Conservation (phyloP, 1,284 basidiomycete species). For the Melampsora larici-populina region DNA sequence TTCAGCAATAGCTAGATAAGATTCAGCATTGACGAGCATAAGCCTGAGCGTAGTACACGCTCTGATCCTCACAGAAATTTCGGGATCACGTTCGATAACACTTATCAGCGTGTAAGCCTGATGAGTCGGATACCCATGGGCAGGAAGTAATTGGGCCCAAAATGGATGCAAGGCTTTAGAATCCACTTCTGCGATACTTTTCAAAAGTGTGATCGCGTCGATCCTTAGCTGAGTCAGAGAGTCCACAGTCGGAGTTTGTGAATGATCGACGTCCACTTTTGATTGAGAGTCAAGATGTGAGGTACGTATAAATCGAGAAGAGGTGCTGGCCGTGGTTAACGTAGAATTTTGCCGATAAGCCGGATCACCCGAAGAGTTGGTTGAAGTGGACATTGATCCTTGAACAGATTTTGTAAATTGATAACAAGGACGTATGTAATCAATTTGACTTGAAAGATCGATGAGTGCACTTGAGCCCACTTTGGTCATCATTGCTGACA, state of each 20-base stretch:
- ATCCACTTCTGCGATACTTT: constrained; percentile 29
- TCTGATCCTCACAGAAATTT: constrained; percentile 34
- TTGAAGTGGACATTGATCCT: background rate
- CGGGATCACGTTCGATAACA: constrained; percentile 33
- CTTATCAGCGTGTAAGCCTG: constrained; percentile 33
- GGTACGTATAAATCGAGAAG: background rate
- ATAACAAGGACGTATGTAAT: constrained; percentile 27
- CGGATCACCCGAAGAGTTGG: background rate
- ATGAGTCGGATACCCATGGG: constrained; percentile 20
- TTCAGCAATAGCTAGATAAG: constrained; percentile 37
- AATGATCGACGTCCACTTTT: background rate
- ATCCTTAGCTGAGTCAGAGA: constrained; percentile 19
- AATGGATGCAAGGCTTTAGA: constrained; percentile 40
- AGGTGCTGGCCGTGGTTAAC: constrained; percentile 19
- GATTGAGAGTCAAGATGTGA: constrained; percentile 6
- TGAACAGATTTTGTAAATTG: constrained; percentile 4
- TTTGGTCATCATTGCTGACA: constrained; percentile 31
- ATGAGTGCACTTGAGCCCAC: constrained; percentile 25
- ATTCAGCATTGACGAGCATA: constrained; percentile 15
- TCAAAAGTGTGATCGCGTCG: constrained; percentile 29
- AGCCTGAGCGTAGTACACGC: constrained; percentile 15
- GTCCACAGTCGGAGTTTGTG: background rate
- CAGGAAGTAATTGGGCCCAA: constrained; percentile 36
- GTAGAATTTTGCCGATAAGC: background rate
- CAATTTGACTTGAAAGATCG: constrained; percentile 30